phyloP scores from a whole-genome alignment of 305 asterid genomes.

The Fraxinus paxiana region DNA sequence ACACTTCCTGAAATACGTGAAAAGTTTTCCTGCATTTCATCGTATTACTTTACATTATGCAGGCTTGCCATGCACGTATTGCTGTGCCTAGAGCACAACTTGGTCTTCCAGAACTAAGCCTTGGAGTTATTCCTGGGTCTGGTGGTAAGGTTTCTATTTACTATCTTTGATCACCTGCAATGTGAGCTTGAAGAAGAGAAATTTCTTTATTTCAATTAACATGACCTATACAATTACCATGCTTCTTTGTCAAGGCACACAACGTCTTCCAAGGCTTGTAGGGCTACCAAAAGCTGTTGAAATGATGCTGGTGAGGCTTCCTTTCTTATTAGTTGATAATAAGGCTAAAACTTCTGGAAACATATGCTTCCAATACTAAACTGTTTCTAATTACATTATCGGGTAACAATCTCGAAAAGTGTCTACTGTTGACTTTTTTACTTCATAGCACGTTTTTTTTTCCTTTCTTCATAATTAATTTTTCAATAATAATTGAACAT shows the following conservation, averaged over 20 bases:
- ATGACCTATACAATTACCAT: constrained; percentile 13
- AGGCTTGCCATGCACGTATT: constrained; percentile 93
- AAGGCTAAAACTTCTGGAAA: neutral
- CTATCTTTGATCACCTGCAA: constrained; percentile 6
- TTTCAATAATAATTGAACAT: constrained; percentile 6
- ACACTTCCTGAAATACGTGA: neutral
- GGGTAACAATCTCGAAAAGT: neutral
- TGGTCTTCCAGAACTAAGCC: constrained; percentile 92
- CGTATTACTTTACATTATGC: constrained; percentile 23
- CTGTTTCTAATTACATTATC: neutral
- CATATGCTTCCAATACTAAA: neutral
- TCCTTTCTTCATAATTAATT: neutral
- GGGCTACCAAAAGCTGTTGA: constrained; percentile 85
- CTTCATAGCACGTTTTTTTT: neutral
- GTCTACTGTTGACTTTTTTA: neutral
- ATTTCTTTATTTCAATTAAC: constrained; percentile 12
- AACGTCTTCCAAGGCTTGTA: constrained; percentile 88
- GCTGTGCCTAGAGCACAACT: constrained; percentile 72
- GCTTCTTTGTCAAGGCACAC: constrained; percentile 65
- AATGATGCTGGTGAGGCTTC: constrained; percentile 73
- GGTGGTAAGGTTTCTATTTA: constrained; percentile 57
- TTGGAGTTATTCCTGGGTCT: constrained; percentile 88
- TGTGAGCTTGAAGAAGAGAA: neutral
- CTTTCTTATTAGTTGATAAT: constrained; percentile 8
- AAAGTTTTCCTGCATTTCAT: neutral